These are phyloP conservation scores for Astrothelium subdiscretum DNA, from an alignment of 495 filamentous ascomycete species.

Conservation along the genomic window DNA sequence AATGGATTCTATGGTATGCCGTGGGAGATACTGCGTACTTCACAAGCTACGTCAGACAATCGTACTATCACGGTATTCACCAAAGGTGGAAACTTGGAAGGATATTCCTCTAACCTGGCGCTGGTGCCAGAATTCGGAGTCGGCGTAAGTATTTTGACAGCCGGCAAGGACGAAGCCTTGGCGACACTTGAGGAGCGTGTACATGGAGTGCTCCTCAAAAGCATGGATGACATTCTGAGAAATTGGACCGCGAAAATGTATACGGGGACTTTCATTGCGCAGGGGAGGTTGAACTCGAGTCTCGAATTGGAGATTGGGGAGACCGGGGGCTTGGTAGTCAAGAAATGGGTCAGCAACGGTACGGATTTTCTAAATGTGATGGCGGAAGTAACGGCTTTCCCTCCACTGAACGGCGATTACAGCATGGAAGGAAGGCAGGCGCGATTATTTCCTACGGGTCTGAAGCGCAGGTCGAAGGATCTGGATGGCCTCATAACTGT, in stretches of 20 bases:
- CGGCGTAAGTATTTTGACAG: constrained; percentile 24
- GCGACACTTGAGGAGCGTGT: constrained; percentile 15
- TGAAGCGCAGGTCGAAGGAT: constrained; percentile 21
- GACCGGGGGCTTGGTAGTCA: constrained; percentile 18
- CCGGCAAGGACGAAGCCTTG: constrained; percentile 12
- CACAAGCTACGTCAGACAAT: constrained; percentile 16
- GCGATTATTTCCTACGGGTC: constrained; percentile 22
- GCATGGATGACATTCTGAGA: constrained; percentile 18
- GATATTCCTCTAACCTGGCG: constrained; percentile 19
- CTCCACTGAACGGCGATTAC: not conserved
- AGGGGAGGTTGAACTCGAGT: constrained; percentile 19
- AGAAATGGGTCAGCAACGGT: constrained; percentile 19
- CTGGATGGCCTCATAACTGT: constrained; percentile 14
- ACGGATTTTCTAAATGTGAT: constrained; percentile 16
- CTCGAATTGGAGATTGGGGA: constrained; percentile 15
- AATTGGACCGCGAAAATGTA: constrained; percentile 15
- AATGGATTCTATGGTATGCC: constrained; percentile 27
- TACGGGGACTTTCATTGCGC: constrained; percentile 11
- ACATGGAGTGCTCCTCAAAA: constrained; percentile 17
- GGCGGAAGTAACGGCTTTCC: not conserved
- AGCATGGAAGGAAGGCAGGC: constrained; percentile 9
- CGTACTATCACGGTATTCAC: constrained; percentile 24
- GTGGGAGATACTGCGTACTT: constrained; percentile 27
- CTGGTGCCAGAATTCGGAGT: constrained; percentile 27
- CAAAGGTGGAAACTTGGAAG: constrained; percentile 23